phyloP scores from a whole-genome alignment of 768 basidiomycete genomes.

The Ramaria sp. region DNA sequence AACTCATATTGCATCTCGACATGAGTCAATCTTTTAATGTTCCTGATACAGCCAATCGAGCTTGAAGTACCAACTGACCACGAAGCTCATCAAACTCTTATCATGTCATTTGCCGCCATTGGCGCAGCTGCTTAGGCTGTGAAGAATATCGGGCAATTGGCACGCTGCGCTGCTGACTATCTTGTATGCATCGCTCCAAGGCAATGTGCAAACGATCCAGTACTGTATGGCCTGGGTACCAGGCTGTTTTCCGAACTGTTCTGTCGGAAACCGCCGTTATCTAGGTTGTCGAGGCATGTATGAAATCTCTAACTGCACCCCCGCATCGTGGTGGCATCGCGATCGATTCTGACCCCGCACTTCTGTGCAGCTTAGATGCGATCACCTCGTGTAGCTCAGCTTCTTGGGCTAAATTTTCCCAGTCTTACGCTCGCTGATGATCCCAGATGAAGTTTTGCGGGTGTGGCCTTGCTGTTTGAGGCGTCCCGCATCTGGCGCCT shows the following conservation, averaged over 20 bases:
- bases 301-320: no score
- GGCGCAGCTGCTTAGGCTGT: neutral
- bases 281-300: no score
- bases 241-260: no score
- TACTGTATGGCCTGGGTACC: no score
- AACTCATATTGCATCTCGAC: neutral
- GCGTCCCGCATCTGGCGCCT: neutral
- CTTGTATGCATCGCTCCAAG: neutral
- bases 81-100: neutral
- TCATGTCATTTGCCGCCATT: neutral
- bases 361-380: neutral
- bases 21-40: neutral
- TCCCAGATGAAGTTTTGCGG: neutral
- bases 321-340: neutral
- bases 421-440: neutral
- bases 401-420: neutral
- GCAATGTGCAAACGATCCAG: neutral
- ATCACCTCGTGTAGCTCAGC: neutral
- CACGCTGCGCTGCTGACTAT: neutral
- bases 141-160: neutral
- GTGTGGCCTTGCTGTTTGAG: neutral
- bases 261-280: no score
- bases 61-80: neutral
- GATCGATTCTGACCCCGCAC: constrained; percentile 10
- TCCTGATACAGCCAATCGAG: neutral